phyloP scores from a whole-genome alignment of 352 stramenopile genomes.

The Heterotrichella gracilis region DNA sequence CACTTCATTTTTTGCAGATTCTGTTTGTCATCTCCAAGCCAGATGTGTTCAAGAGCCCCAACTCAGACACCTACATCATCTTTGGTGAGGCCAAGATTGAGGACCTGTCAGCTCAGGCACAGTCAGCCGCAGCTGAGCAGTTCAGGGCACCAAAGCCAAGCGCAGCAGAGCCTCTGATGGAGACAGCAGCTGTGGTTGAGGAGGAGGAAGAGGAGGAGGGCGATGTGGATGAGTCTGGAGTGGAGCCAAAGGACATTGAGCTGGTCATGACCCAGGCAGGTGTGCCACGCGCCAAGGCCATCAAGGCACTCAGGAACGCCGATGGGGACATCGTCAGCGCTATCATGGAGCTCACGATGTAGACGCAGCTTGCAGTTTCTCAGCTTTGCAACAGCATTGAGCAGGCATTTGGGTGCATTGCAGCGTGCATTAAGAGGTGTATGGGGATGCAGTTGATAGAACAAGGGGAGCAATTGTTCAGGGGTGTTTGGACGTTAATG shows the following conservation, averaged over 20 bases:
- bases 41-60: conserved; percentile 82
- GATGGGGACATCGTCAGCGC: conserved; percentile 93
- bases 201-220: conserved; percentile 32
- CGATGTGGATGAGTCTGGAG: conserved; percentile 50
- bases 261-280: conserved; percentile 70
- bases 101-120: conserved; percentile 51
- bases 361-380: too few relatives aligned
- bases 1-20: conserved; percentile 17
- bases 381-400: too few relatives aligned
- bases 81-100: conserved; percentile 95
- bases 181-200: conserved; percentile 19
- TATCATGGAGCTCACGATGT: conserved; percentile 98
- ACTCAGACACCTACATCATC: conserved; percentile 66
- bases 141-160: conserved; percentile 31
- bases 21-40: conserved; percentile 82
- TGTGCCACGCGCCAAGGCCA: conserved; percentile 63
- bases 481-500: too few relatives aligned
- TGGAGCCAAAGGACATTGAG: conserved; percentile 93
- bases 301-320: conserved; percentile 77
- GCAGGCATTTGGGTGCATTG: too few relatives aligned
- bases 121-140: conserved; percentile 30
- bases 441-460: too few relatives aligned
- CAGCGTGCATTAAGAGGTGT: too few relatives aligned
- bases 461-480: too few relatives aligned
- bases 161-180: conserved; percentile 19